Conservation (phyloP, 2,329 filamentous ascomycete species). For the Aspergillus fumigatiaffinis region DNA sequence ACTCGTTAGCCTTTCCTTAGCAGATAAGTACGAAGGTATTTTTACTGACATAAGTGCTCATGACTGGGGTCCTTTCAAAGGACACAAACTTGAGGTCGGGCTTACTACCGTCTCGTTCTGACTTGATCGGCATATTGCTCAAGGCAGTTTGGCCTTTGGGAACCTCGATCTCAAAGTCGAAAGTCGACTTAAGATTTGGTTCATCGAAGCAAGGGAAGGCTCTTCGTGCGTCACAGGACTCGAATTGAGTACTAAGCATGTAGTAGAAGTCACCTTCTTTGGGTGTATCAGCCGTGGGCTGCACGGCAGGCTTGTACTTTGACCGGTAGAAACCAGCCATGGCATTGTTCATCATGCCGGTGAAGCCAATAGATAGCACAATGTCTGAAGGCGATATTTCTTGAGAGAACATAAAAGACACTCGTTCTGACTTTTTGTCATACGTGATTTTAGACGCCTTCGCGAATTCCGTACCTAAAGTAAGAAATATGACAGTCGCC, state of each 20-base stretch:
- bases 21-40: neutral
- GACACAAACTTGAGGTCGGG: conserved; percentile 61
- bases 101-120: conserved; percentile 64
- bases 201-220: conserved; percentile 99
- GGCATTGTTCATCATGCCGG: conserved; percentile 78
- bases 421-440: conserved; percentile 79
- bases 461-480: conserved; percentile 23
- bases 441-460: conserved; percentile 68
- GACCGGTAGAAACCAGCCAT: conserved; percentile 94
- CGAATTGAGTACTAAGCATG: conserved; percentile 96
- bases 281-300: conserved; percentile 72
- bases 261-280: conserved; percentile 62
- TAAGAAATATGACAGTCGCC: neutral
- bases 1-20: conserved; percentile 47
- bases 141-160: conserved; percentile 83
- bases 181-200: conserved; percentile 93
- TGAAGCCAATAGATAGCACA: conserved; percentile 69
- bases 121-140: conserved; percentile 92
- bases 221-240: conserved; percentile 88
- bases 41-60: conserved; percentile 70
- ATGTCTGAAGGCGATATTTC: conserved; percentile 66
- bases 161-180: conserved; percentile 89
- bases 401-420: conserved; percentile 70
- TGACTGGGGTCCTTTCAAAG: conserved; percentile 80
- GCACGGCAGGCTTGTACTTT: conserved; percentile 79